phyloP scores from a whole-genome alignment of 2,329 filamentous ascomycete genomes.

The Epichloe bromicola region DNA sequence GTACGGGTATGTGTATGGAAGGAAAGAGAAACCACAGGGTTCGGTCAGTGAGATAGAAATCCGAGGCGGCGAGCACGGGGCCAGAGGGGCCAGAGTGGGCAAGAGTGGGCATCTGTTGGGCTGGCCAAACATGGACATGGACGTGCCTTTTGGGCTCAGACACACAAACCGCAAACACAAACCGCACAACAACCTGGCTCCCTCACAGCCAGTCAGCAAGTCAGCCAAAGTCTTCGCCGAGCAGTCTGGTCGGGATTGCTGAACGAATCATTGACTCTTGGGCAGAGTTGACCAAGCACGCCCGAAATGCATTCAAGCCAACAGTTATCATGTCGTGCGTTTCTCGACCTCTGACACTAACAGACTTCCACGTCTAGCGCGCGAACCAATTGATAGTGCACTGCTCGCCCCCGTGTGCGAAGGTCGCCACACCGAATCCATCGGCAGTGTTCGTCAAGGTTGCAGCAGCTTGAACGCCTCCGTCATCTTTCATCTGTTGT shows the following conservation, averaged over 20 bases:
- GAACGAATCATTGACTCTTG: not conserved
- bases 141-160: not conserved
- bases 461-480: too few species aligned
- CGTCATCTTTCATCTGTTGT: too few species aligned
- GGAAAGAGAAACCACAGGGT: conserved; percentile 5
- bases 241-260: too few species aligned
- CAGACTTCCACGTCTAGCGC: not conserved
- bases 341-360: not conserved
- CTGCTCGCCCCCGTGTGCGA: not conserved
- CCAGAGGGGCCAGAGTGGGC: not conserved
- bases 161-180: not conserved
- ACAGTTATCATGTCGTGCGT: too few species aligned
- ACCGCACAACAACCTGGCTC: not conserved
- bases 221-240: too few species aligned
- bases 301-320: not conserved
- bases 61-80: conserved; percentile 1
- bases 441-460: not conserved
- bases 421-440: not conserved
- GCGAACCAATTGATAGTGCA: not conserved
- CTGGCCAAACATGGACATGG: not conserved
- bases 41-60: conserved; percentile 3
- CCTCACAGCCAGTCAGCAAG: not conserved
- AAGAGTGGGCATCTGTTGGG: not conserved
- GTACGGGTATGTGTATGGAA: conserved; percentile 6
- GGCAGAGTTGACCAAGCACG: not conserved